Evolutionary conservation across 192 early-diverging fungal species (phyloP).

Genomic region (Radiomyces spectabilis): DNA sequence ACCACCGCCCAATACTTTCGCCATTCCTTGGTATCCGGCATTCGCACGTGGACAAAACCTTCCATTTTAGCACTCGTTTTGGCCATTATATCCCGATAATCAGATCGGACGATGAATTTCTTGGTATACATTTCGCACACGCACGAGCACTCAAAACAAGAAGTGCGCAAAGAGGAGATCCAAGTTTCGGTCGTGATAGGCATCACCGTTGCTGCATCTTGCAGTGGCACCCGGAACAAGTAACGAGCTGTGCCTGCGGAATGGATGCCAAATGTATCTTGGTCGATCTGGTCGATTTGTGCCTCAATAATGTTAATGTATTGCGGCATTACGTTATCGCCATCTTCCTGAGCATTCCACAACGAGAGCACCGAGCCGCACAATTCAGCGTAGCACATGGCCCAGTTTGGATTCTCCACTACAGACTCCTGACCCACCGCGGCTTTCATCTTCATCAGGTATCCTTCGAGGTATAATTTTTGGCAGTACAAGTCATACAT

Average conservation of each 20-base stretch:
- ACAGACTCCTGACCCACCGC: too few species aligned
- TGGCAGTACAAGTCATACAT: slow-evolving; percentile 60
- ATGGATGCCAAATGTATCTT: slow-evolving; percentile 43
- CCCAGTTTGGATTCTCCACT: slow-evolving; percentile 61
- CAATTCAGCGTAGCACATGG: slow-evolving; percentile 60
- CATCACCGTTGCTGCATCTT: slow-evolving; percentile 28
- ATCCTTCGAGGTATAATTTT: slow-evolving; percentile 63
- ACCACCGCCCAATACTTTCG: slow-evolving; percentile 38
- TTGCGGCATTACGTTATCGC: slow-evolving; percentile 33
- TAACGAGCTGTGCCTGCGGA: slow-evolving; percentile 61
- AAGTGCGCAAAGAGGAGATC: slow-evolving; percentile 57
- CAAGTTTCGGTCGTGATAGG: slow-evolving; percentile 50
- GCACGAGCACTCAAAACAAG: slow-evolving; percentile 65
- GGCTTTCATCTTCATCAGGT: too few species aligned
- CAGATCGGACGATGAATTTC: slow-evolving; percentile 33
- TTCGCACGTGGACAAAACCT: slow-evolving; percentile 47
- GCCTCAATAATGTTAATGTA: slow-evolving; percentile 72
- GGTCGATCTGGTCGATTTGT: slow-evolving; percentile 40
- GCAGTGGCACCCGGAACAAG: slow-evolving; percentile 23
- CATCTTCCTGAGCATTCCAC: slow-evolving; percentile 30
- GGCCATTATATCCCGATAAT: slow-evolving; percentile 37
- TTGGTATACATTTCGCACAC: slow-evolving; percentile 70
- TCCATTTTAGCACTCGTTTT: slow-evolving; percentile 32
- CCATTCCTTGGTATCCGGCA: slow-evolving; percentile 39
- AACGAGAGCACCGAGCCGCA: slow-evolving; percentile 56